Conservation (phyloP, 2,329 filamentous ascomycete genomes). For the Stagonosporopsis chrysanthemi region DNA sequence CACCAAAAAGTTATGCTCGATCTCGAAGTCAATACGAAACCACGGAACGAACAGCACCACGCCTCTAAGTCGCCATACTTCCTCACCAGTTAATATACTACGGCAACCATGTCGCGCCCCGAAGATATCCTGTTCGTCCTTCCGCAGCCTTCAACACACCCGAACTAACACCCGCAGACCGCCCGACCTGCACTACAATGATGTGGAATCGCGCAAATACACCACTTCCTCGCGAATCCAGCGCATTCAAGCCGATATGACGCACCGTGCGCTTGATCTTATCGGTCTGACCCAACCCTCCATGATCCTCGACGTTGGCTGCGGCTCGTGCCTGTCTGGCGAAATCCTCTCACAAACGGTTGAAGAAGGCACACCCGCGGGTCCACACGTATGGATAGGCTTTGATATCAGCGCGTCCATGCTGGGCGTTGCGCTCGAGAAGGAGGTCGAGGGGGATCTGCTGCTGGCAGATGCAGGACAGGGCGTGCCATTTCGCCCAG, state of each 20-base stretch:
- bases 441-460: slow-evolving; percentile 93
- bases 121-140: slow-evolving; percentile 84
- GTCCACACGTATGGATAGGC: slow-evolving; percentile 94
- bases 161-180: slow-evolving; percentile 64
- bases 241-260: slow-evolving; percentile 95
- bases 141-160: slow-evolving; percentile 15
- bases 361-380: slow-evolving; percentile 69
- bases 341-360: slow-evolving; percentile 84
- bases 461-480: slow-evolving; percentile 94
- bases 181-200: slow-evolving; percentile 97
- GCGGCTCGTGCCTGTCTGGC: slow-evolving; percentile 91
- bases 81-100: not conserved
- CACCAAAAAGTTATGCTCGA: slow-evolving; percentile 33
- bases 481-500: slow-evolving; percentile 90
- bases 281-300: slow-evolving; percentile 82
- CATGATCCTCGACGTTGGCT: slow-evolving; percentile 94
- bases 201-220: slow-evolving; percentile 94
- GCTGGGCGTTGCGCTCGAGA: slow-evolving; percentile 91
- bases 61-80: too few relatives aligned
- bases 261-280: slow-evolving; percentile 87
- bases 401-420: slow-evolving; percentile 97
- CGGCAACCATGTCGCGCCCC: slow-evolving; percentile 84
- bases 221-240: slow-evolving; percentile 95
- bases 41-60: not conserved
- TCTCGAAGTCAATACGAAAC: slow-evolving; percentile 4